Evolutionary conservation across 2,329 filamentous ascomycete species (phyloP).

Genomic region (Calycina marina): DNA sequence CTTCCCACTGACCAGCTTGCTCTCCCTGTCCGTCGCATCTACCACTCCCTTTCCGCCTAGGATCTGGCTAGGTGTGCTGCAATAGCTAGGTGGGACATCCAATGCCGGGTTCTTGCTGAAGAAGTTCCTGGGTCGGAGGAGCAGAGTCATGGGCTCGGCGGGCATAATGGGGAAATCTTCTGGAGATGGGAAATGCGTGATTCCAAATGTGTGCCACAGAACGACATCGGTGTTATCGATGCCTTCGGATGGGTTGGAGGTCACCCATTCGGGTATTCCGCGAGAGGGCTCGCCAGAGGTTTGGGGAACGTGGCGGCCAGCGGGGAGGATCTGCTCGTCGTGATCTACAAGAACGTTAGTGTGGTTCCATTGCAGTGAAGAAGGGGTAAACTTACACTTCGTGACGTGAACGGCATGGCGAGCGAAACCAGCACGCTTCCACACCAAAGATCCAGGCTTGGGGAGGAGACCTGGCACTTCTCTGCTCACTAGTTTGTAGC

Average conservation of each 20-base stretch:
- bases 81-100: slow-evolving; percentile 50
- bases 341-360: slow-evolving; percentile 27
- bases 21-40: slow-evolving; percentile 34
- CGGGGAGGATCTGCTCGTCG: slow-evolving; percentile 44
- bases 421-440: slow-evolving; percentile 43
- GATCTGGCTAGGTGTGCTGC: slow-evolving; percentile 56
- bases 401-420: slow-evolving; percentile 44
- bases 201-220: slow-evolving; percentile 85
- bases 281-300: slow-evolving; percentile 32
- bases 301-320: slow-evolving; percentile 45
- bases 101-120: slow-evolving; percentile 42
- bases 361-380: slow-evolving; percentile 32
- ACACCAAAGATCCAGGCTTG: slow-evolving; percentile 64
- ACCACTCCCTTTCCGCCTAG: slow-evolving; percentile 30
- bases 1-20: slow-evolving; percentile 20
- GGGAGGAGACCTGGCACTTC: slow-evolving; percentile 69
- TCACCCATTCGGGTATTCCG: slow-evolving; percentile 31
- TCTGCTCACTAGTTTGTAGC: slow-evolving; percentile 80
- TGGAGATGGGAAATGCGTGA: slow-evolving; percentile 77
- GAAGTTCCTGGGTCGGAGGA: slow-evolving; percentile 43
- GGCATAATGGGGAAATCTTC: slow-evolving; percentile 94
- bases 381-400: slow-evolving; percentile 46
- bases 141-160: slow-evolving; percentile 62
- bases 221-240: slow-evolving; percentile 78
- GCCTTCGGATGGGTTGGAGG: slow-evolving; percentile 46